Conservation (phyloP, 1,139 yeast genomes). For the Pneumocystis canis region DNA sequence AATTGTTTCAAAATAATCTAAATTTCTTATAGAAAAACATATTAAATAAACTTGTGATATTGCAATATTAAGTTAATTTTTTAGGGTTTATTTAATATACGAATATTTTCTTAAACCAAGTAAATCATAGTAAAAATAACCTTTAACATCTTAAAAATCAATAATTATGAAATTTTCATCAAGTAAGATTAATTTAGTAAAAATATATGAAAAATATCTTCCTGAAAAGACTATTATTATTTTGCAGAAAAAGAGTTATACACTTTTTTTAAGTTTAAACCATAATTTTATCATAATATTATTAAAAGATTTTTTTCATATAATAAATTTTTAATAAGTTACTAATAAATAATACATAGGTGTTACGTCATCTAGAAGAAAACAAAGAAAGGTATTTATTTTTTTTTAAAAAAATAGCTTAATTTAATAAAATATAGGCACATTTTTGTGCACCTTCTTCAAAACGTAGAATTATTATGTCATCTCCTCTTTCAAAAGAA, state of each 20-base stretch:
- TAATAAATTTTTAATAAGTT: not conserved
- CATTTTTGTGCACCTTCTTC: slow-evolving; percentile 97
- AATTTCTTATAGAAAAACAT: too few species aligned
- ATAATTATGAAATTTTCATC: not conserved
- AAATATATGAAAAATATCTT: not conserved
- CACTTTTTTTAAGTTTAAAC: not conserved
- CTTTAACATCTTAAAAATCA: not conserved
- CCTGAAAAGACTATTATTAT: not conserved
- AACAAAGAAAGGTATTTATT: not conserved
- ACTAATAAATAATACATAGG: not conserved
- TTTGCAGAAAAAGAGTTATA: not conserved
- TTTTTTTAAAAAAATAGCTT: not conserved
- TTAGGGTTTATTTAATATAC: not conserved
- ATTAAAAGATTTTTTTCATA: not conserved
- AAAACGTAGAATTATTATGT: slow-evolving; percentile 85
- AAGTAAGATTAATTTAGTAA: not conserved
- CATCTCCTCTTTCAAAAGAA: slow-evolving; percentile 99
- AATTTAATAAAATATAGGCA: slow-evolving; percentile 39
- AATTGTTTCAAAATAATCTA: too few species aligned
- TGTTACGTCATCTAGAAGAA: not conserved
- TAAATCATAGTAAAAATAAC: too few species aligned
- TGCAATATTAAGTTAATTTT: too few species aligned
- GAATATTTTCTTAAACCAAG: too few species aligned
- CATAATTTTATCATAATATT: not conserved
- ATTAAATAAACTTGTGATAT: too few species aligned